phyloP scores from a whole-genome alignment of 2,329 filamentous ascomycete species.

The Pyrenochaeta sp. region DNA sequence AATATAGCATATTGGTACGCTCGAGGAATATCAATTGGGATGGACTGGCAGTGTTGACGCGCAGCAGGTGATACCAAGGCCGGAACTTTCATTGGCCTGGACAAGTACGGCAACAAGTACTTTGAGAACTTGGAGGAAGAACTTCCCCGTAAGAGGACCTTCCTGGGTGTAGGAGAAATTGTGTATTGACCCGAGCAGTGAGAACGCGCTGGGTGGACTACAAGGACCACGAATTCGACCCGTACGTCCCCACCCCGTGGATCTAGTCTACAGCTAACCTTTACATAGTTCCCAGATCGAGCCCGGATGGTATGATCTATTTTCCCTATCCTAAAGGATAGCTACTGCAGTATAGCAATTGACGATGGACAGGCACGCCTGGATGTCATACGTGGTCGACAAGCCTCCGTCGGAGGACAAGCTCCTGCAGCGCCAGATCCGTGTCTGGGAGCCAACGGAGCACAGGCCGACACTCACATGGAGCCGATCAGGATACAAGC shows the following conservation, averaged over 20 bases:
- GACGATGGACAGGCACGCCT: conserved; percentile 73
- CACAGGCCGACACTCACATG: conserved; percentile 78
- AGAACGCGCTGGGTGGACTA: conserved; percentile 98
- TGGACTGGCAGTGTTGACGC: conserved; percentile 33
- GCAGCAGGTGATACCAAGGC: conserved; percentile 90
- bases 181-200: conserved; percentile 61
- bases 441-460: conserved; percentile 78
- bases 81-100: conserved; percentile 81
- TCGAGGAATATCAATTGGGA: background rate
- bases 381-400: conserved; percentile 94
- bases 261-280: conserved; percentile 43
- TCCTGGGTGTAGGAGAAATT: background rate
- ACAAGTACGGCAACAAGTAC: conserved; percentile 96
- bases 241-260: conserved; percentile 58
- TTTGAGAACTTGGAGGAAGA: conserved; percentile 92
- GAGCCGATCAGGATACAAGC: conserved; percentile 82
- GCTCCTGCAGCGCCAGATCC: conserved; percentile 69
- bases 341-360: conserved; percentile 5
- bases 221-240: conserved; percentile 83
- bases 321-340: background rate
- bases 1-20: conserved; percentile 50
- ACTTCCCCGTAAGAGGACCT: conserved; percentile 74
- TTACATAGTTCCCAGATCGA: conserved; percentile 77
- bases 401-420: conserved; percentile 81
- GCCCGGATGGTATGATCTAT: conserved; percentile 73